Evolutionary conservation across 139 green algal species (phyloP).

Genomic region (Micractinium sp.): DNA sequence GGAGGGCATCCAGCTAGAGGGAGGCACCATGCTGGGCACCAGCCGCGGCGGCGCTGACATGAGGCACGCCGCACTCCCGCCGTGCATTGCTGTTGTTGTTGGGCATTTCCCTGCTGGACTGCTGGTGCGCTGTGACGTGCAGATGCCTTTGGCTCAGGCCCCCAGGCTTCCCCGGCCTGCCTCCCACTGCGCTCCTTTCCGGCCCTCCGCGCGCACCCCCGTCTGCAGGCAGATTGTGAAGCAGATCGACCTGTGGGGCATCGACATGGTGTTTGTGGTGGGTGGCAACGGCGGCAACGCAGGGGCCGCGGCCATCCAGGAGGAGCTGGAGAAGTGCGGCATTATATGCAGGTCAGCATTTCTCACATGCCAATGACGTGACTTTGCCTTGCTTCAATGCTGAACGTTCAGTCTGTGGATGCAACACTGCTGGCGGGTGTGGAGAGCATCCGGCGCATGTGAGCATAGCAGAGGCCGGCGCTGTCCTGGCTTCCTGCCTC

Average conservation of each 20-base stretch:
- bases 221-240: slow-evolving; percentile 92
- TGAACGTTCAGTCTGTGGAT: not conserved
- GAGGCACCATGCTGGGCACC: slow-evolving; percentile 97
- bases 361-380: too few species aligned
- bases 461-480: too few species aligned
- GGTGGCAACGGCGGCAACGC: slow-evolving; percentile 93
- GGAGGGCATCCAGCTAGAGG: slow-evolving; percentile 95
- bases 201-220: not conserved
- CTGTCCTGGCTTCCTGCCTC: too few species aligned
- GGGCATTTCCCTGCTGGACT: too few species aligned
- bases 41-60: slow-evolving; percentile 92
- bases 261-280: slow-evolving; percentile 98
- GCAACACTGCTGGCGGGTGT: too few species aligned
- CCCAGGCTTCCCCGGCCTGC: not conserved
- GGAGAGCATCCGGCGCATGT: too few species aligned
- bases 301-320: slow-evolving; percentile 81
- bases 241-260: slow-evolving; percentile 92
- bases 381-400: too few species aligned
- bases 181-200: not conserved
- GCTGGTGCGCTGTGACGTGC: too few species aligned
- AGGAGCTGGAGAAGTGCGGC: slow-evolving; percentile 56
- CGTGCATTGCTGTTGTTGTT: not conserved
- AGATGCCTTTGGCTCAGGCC: too few species aligned
- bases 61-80: slow-evolving; percentile 32
- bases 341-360: slow-evolving; percentile 40